These are phyloP conservation scores for Fusarium buharicum DNA, from an alignment of 2,329 filamentous ascomycete species.

Conservation along the genomic window DNA sequence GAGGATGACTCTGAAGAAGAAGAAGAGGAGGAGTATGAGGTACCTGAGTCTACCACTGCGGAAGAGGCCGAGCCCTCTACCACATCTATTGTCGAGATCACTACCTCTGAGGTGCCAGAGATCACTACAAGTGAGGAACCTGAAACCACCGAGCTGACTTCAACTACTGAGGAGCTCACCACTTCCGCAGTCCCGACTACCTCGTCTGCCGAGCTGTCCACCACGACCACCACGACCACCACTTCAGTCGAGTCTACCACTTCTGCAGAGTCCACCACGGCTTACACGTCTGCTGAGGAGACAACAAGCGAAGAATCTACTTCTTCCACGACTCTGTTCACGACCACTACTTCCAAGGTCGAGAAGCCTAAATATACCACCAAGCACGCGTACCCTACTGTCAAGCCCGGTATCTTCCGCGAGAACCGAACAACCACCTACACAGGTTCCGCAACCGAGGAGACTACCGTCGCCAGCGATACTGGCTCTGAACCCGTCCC, in stretches of 20 bases:
- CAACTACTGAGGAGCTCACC: conserved; percentile 30
- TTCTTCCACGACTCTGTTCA: conserved; percentile 46
- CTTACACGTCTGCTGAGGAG: conserved; percentile 9
- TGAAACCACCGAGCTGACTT: conserved; percentile 23
- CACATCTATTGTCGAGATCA: conserved; percentile 26
- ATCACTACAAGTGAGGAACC: conserved; percentile 39
- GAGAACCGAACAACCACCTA: conserved; percentile 57
- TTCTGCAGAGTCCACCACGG: conserved; percentile 23
- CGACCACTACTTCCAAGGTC: conserved; percentile 29
- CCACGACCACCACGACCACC: conserved; percentile 34
- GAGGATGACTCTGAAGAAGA: conserved; percentile 32
- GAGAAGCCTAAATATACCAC: conserved; percentile 35
- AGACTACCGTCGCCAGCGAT: conserved; percentile 41
- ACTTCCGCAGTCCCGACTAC: conserved; percentile 32
- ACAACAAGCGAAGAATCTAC: conserved; percentile 31
- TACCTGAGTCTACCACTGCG: conserved; percentile 19
- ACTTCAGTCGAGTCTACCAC: conserved; percentile 22
- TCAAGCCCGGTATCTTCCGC: conserved; percentile 62
- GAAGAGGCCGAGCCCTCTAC: conserved; percentile 39
- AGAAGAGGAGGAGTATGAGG: conserved; percentile 35
- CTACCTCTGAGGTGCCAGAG: conserved; percentile 25
- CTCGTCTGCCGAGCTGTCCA: conserved; percentile 16
- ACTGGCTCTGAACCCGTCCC: conserved; percentile 47
- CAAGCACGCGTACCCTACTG: conserved; percentile 32
- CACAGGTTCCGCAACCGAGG: conserved; percentile 13